Base-by-base conservation (phyloP, 116 monocot species). In the Dioscorea cayenensis region DNA sequence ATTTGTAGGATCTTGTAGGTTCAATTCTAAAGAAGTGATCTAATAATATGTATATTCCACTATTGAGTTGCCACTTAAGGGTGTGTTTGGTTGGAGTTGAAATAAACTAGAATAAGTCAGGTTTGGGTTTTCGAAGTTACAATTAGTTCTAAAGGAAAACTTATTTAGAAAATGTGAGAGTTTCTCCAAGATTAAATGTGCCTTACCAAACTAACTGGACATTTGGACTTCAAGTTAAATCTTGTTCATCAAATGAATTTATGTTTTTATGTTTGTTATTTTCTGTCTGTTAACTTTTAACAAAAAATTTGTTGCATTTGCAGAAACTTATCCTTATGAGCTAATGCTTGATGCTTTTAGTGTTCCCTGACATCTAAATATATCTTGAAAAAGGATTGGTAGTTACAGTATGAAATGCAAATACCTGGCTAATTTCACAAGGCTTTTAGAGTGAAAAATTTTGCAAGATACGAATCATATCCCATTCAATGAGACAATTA, bases 321-420 rank as follows among this genome's bases (percentile, higher is more conserved):
- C 64, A 73, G 73, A 43, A 49, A 29, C 73, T 50, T 12, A 28
- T 73, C 73, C 73, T 35, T 18, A n/a, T 12, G 29, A 73, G 4
- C 18, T 65, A 32, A 28, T 73, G 65, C 28, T 32, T 8, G 29
- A 49, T 10, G 22, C 21, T n/a, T 51, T 73, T 14, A 16, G 8
- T 50, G 65, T 17, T 19, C 32, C 65, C 14, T 64, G 50, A 28
- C 43, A 20, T 12, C 49, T 65, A 43, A 65, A 65, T 12, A 23
- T 49, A 1, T 64, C 49, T 28, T 73, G 73, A 64, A 73, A 65
- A 65, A 51, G 63, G 32, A 65, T 73, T 14, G 64, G 73, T 12
- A 8, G 8, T n/a, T 73, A 65, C 50, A 65, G 51, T 29, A 65
- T 73, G 50, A 73, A 65, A 65, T 73, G 73, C 73, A 73, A 3